Evolutionary conservation across 805 yeast species (phyloP).

Genomic region (Kuraishia ogatae): DNA sequence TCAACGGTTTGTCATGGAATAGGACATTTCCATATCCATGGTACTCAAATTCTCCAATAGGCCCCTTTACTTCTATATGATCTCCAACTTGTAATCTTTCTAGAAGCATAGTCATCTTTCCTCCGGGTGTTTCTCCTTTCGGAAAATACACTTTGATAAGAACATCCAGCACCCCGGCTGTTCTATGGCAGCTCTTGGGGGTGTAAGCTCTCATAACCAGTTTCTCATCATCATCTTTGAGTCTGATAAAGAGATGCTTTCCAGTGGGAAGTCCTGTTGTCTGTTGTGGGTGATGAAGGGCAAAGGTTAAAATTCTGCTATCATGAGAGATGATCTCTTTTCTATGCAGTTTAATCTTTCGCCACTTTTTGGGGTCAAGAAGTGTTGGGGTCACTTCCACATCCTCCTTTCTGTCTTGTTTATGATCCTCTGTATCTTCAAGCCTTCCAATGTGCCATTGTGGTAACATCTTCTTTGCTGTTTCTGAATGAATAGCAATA

Average conservation of each 20-base stretch:
- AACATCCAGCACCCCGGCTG: constrained; percentile 19
- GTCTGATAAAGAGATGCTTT: constrained; percentile 20
- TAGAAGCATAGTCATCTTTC: constrained; percentile 20
- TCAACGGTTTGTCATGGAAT: constrained; percentile 6
- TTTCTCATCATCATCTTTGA: constrained; percentile 14
- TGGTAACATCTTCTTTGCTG: constrained; percentile 16
- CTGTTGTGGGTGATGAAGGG: constrained; percentile 21
- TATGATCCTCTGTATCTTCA: constrained; percentile 4
- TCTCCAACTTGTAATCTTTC: constrained; percentile 17
- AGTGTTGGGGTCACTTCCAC: constrained; percentile 9
- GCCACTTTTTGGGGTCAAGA: constrained; percentile 23
- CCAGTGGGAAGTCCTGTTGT: constrained; percentile 24
- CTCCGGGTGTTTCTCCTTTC: constrained; percentile 19
- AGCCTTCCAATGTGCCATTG: constrained; percentile 17
- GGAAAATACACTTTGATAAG: constrained; percentile 26
- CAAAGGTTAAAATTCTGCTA: constrained; percentile 20
- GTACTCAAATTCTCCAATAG: constrained; percentile 22
- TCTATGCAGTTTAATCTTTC: constrained; percentile 11
- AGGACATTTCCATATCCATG: constrained; percentile 8
- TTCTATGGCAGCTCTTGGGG: constrained; percentile 19
- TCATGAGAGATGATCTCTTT: constrained; percentile 19
- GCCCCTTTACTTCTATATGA: constrained; percentile 20
- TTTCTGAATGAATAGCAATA: constrained; percentile 24
- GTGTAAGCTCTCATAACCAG: constrained; percentile 26
- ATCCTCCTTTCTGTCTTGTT: neutral